Base-by-base conservation (phyloP, 2,329 filamentous ascomycete genomes). In the Aspergillus sp. region DNA sequence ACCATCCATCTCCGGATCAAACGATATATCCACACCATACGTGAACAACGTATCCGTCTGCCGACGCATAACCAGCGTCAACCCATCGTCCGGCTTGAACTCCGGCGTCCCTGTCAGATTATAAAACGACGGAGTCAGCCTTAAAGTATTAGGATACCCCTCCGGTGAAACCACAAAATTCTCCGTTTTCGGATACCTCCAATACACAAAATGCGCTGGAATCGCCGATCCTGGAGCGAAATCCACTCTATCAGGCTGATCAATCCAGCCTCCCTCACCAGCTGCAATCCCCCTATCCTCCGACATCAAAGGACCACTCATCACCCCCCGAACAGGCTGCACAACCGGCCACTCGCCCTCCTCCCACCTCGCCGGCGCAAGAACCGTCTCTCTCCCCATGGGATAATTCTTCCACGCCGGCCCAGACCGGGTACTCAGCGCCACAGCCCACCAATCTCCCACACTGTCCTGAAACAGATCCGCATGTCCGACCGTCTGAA, bases 131-230 rank as follows among this genome's bases (percentile, higher is more conserved):
- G 84, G 81, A 1, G 63, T 75, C 1, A 88, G 69, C 1, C 76
- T 76, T 0, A 87, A 75, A 0, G 77, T 78, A 62, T 81, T 73
- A 0, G 75, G 72, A 54, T 81, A 78, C 0, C 71, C 78, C 0
- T 64, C 67, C 0, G 78, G 77, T 0, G 81, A 86, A 15, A 82
- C 63, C 1, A 69, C 74, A 74, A 80, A 88, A 61, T 75, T 78
- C 53, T 70, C 72, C 0, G 75, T 66, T 30, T 57, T 53, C 1
- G 84, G 85, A 10, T 80, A 83, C 3, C 86, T 78, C 77, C 84
- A 86, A 75, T 84, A 78, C 1, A 83, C 78, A 63, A 88, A 83
- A 65, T 87, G 82, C 0, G 75, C 75, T 3, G 85, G 84, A 0
- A 87, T 70, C 0, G 68, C 64, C 0, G 77, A 76, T 0, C 75